Evolutionary conservation across 1,284 basidiomycete species (phyloP).

Genomic region (Trichosporon sp.): DNA sequence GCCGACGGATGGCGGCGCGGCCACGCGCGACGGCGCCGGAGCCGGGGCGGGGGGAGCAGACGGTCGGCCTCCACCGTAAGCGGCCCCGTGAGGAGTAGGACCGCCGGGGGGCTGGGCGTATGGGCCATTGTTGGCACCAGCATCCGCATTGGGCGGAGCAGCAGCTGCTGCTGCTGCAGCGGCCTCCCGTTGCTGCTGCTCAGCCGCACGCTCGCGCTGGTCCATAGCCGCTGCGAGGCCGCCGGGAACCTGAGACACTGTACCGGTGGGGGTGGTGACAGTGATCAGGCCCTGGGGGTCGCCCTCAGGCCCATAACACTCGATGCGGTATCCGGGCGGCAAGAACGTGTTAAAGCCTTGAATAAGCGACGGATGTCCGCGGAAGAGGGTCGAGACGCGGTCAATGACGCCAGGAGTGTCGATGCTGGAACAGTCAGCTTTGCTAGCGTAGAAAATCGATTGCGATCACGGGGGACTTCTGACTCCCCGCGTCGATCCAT

Average conservation of each 20-base stretch:
- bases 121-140: constrained; percentile 5
- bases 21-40: constrained; percentile 23
- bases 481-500: neutral
- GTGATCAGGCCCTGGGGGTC: constrained; percentile 76
- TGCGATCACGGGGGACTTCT: neutral
- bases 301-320: constrained; percentile 55
- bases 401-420: constrained; percentile 98
- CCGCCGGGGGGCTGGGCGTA: constrained; percentile 10
- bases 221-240: constrained; percentile 41
- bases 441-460: neutral
- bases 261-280: constrained; percentile 88
- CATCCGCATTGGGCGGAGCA: constrained; percentile 4
- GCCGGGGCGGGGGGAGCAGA: constrained; percentile 33
- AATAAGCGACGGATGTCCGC: constrained; percentile 87
- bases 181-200: constrained; percentile 9
- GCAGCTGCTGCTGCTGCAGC: constrained; percentile 9
- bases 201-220: constrained; percentile 24
- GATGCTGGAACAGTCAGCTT: constrained; percentile 57
- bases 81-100: neutral
- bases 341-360: constrained; percentile 99
- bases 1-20: constrained; percentile 30
- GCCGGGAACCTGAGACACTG: constrained; percentile 57
- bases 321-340: constrained; percentile 93
- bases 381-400: constrained; percentile 90
- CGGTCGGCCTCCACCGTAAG: constrained; percentile 20